These are phyloP conservation scores for Mycena amicta DNA, from an alignment of 768 basidiomycete species.

Conservation along the genomic window DNA sequence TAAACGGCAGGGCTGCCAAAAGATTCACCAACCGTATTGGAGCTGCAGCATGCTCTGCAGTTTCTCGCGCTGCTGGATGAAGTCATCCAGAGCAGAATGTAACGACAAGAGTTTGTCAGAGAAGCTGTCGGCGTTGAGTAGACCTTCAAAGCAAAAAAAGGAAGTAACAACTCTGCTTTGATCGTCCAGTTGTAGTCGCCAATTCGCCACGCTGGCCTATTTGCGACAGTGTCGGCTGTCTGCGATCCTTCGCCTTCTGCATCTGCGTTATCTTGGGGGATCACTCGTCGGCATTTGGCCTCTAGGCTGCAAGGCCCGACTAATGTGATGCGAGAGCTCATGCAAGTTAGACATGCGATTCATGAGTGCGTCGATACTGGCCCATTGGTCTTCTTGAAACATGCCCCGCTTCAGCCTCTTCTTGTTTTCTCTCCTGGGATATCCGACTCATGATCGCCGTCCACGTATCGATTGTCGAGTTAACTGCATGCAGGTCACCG, in stretches of 20 bases:
- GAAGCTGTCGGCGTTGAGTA: constrained; percentile 48
- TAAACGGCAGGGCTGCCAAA: neutral
- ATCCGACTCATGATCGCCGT: constrained; percentile 51
- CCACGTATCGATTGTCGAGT: constrained; percentile 66
- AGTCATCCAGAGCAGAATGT: constrained; percentile 48
- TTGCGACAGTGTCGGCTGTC: constrained; percentile 4
- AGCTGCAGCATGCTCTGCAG: constrained; percentile 58
- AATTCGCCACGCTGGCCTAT: constrained; percentile 28
- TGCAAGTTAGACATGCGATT: constrained; percentile 53
- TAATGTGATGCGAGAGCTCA: constrained; percentile 59
- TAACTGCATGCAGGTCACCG: constrained; percentile 66
- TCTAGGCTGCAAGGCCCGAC: constrained; percentile 43
- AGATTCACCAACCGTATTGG: constrained; percentile 43
- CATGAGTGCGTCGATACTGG: constrained; percentile 54
- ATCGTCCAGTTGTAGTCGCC: constrained; percentile 56
- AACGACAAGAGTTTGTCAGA: constrained; percentile 54
- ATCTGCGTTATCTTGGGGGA: neutral
- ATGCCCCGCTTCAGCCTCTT: constrained; percentile 36
- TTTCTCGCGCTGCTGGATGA: constrained; percentile 48
- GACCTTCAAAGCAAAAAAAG: neutral
- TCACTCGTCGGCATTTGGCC: constrained; percentile 14
- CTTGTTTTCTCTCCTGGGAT: constrained; percentile 58
- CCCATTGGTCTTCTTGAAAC: constrained; percentile 50
- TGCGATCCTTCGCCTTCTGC: neutral
- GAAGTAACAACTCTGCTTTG: constrained; percentile 57